Evolutionary conservation across 257 asterid species (phyloP).

Genomic region (Linaria vulgaris): DNA sequence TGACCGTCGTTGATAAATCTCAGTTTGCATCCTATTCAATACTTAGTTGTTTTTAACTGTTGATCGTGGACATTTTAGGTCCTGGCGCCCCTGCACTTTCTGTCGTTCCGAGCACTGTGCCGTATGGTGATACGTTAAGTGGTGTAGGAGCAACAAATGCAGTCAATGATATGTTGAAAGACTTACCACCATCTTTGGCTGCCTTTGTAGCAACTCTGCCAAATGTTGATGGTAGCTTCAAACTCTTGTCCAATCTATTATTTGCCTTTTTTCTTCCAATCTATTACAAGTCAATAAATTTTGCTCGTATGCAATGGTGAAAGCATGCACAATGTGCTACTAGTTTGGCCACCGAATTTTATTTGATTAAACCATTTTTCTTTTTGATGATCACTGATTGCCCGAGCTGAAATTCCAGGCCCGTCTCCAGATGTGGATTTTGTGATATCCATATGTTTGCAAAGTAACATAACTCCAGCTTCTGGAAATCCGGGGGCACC

Average conservation of each 20-base stretch:
- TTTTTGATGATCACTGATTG: slow-evolving; percentile 5
- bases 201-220: slow-evolving; percentile 67
- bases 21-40: neutral
- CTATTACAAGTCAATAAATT: too few relatives aligned
- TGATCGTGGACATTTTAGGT: slow-evolving; percentile 37
- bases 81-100: slow-evolving; percentile 40
- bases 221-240: slow-evolving; percentile 65
- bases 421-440: slow-evolving; percentile 89
- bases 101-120: slow-evolving; percentile 41
- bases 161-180: slow-evolving; percentile 47
- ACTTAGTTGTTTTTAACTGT: neutral
- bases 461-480: slow-evolving; percentile 63
- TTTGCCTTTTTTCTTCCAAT: neutral
- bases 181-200: slow-evolving; percentile 72
- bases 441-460: slow-evolving; percentile 86
- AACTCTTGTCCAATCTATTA: slow-evolving; percentile 1
- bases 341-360: too few relatives aligned
- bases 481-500: slow-evolving; percentile 43
- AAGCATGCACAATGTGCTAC: neutral
- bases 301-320: neutral
- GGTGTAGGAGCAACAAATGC: slow-evolving; percentile 51
- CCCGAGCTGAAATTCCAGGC: slow-evolving; percentile 47
- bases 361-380: neutral
- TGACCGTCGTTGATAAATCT: neutral
- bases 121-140: slow-evolving; percentile 39